Evolutionary conservation across 2,329 filamentous ascomycete species (phyloP), one percentile per base, ranked within the genome.

Genomic region (Xylaria sp.): DNA sequence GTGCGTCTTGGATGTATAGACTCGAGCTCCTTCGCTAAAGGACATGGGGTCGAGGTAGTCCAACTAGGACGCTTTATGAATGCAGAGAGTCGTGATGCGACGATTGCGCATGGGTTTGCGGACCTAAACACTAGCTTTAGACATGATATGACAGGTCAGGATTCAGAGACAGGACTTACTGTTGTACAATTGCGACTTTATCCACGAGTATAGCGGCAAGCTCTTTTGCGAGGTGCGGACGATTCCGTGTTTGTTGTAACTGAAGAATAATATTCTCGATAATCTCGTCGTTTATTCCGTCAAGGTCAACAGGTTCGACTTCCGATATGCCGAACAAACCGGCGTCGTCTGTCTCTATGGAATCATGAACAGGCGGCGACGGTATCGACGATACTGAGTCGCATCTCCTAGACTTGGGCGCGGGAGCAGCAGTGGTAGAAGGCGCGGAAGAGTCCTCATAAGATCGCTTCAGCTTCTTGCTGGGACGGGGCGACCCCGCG

Each of bases 181-280:
- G 95, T 83, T 97, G 93, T 68, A 99, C 93, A 72, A 92, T 93
- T 68, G 90, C 89, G 72, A 97, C 90, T 69, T 89, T 89, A 69
- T 89, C 88, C 74, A 92, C 89, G 68, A 98, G 86, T 60, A 97
- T 88, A 15, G 90, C 88, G 62, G 94, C 93, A 56, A 99, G 87
- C 81, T 98, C 95, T 82, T 97, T 97, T 71, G 98, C 93, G 36
- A 98, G 86, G 81, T 97, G 95, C 65, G 96, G 96, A 64, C 94
- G 88, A 81, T 99, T 99, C 70, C 90, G 92, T 1, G 94, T 97
- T 79, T 92, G 92, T 80, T 97, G 91, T 65, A 99, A 85, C 81
- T 97, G 94, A 74, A 93, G 83, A 76, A 98, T 93, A 58, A 97
- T 93, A 17, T 90, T 93, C 78, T 97, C 91, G 60, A 99, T 95